phyloP scores from a whole-genome alignment of 768 basidiomycete genomes.

The Boletus eberwhitei region DNA sequence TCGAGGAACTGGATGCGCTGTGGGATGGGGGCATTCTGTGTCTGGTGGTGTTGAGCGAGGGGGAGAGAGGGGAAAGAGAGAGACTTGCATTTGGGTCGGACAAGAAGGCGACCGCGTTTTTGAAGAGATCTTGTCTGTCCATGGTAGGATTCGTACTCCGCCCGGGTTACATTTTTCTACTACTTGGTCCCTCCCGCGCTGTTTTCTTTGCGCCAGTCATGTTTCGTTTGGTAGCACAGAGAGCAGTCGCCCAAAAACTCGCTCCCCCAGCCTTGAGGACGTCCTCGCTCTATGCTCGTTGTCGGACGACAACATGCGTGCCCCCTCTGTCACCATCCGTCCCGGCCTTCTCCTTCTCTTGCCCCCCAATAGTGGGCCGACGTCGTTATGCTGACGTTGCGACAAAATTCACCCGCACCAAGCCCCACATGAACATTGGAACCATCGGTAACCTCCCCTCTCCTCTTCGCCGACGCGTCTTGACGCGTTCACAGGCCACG shows the following conservation, averaged over 20 bases:
- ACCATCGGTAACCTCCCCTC: slow-evolving; percentile 62
- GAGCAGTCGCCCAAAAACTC: slow-evolving; percentile 2
- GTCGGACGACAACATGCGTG: slow-evolving; percentile 12
- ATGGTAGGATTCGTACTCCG: slow-evolving; percentile 33
- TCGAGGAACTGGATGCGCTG: slow-evolving; percentile 94
- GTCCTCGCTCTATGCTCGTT: slow-evolving; percentile 7
- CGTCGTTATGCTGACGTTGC: slow-evolving; percentile 74
- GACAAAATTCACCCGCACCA: slow-evolving; percentile 61
- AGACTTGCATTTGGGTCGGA: slow-evolving; percentile 71
- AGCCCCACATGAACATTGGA: slow-evolving; percentile 95
- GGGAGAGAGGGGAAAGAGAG: background rate
- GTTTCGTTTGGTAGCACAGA: slow-evolving; percentile 31
- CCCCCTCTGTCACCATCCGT: background rate
- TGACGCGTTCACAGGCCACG: slow-evolving; percentile 57
- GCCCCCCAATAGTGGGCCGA: slow-evolving; percentile 1
- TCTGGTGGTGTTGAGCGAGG: slow-evolving; percentile 40
- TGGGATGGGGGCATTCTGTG: slow-evolving; percentile 71
- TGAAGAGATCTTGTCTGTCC: slow-evolving; percentile 71
- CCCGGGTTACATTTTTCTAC: slow-evolving; percentile 3
- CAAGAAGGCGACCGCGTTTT: slow-evolving; percentile 82
- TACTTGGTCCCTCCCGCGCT: background rate
- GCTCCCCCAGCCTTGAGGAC: background rate
- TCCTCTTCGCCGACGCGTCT: slow-evolving; percentile 12
- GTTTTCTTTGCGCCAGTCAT: slow-evolving; percentile 13
- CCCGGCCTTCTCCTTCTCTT: slow-evolving; percentile 2